A percentile compares a stretch with the other conserved stretches of the same genome.
These are phyloP conservation scores for Pythium guiyangense DNA, from an alignment of 352 stramenopile species.

Conservation along the genomic window DNA sequence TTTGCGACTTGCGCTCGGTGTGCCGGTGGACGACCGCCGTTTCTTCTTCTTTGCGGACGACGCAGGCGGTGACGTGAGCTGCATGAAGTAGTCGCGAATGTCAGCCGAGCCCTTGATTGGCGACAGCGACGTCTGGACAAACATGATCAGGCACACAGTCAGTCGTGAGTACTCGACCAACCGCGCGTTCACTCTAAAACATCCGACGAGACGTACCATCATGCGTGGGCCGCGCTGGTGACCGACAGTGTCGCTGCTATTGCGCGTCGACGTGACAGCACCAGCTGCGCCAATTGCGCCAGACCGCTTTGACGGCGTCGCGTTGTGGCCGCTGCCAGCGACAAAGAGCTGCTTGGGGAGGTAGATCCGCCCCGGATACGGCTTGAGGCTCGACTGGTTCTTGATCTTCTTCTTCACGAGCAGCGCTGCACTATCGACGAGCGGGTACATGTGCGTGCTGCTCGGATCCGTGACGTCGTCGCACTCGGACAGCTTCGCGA, in stretches of 20 bases:
- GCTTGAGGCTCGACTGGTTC: slow-evolving; percentile 78
- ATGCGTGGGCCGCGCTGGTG: slow-evolving; percentile 25
- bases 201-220: slow-evolving; percentile 29
- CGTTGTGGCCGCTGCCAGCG: slow-evolving; percentile 8
- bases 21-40: slow-evolving; percentile 21
- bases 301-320: neutral
- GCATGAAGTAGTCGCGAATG: slow-evolving; percentile 49
- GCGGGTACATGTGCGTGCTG: slow-evolving; percentile 46
- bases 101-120: slow-evolving; percentile 59
- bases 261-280: neutral
- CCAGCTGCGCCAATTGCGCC: neutral
- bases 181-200: neutral
- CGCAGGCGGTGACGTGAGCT: slow-evolving; percentile 46
- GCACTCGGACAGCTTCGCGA: slow-evolving; percentile 69
- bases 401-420: slow-evolving; percentile 84
- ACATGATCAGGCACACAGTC: slow-evolving; percentile 5
- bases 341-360: slow-evolving; percentile 68
- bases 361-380: slow-evolving; percentile 81
- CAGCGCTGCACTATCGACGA: slow-evolving; percentile 49
- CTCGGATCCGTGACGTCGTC: slow-evolving; percentile 47
- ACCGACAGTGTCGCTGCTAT: neutral
- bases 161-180: slow-evolving; percentile 1
- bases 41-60: slow-evolving; percentile 43
- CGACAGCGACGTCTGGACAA: slow-evolving; percentile 56
- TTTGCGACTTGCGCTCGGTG: slow-evolving; percentile 7